Evolutionary conservation across 768 basidiomycete genomes (phyloP).

Genomic region (Fibroporia radiculosa): DNA sequence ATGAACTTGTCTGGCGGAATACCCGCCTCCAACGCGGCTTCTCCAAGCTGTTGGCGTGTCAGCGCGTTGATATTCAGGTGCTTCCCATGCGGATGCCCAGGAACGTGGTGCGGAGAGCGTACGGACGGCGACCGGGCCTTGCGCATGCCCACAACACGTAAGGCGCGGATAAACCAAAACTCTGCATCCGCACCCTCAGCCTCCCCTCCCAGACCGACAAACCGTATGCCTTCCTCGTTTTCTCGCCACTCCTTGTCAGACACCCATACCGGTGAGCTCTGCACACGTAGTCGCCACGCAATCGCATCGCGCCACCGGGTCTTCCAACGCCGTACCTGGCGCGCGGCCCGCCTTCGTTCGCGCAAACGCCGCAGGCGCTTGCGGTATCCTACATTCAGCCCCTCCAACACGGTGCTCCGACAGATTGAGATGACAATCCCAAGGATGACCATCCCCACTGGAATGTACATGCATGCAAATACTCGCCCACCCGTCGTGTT

Average conservation of each 20-base stretch:
- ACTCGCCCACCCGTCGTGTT: conserved; percentile 41
- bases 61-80: conserved; percentile 60
- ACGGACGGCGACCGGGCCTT: neutral
- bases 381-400: conserved; percentile 57
- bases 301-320: conserved; percentile 53
- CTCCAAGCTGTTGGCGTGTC: conserved; percentile 44
- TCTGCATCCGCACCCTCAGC: conserved; percentile 7
- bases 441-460: conserved; percentile 50
- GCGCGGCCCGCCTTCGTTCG: conserved; percentile 34
- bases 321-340: conserved; percentile 37
- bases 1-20: conserved; percentile 44
- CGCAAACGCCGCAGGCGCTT: conserved; percentile 43
- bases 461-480: conserved; percentile 51
- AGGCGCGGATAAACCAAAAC: neutral
- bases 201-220: conserved; percentile 5
- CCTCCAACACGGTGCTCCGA: conserved; percentile 68
- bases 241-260: conserved; percentile 22
- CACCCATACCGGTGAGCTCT: conserved; percentile 47
- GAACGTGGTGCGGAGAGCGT: conserved; percentile 2
- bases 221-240: conserved; percentile 5
- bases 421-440: conserved; percentile 52
- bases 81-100: conserved; percentile 34
- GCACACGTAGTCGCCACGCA: conserved; percentile 51
- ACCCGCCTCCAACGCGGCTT: conserved; percentile 62
- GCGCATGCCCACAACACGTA: neutral